Base-by-base conservation (phyloP, 2,329 filamentous ascomycete species). In the Aspergillus sp. region DNA sequence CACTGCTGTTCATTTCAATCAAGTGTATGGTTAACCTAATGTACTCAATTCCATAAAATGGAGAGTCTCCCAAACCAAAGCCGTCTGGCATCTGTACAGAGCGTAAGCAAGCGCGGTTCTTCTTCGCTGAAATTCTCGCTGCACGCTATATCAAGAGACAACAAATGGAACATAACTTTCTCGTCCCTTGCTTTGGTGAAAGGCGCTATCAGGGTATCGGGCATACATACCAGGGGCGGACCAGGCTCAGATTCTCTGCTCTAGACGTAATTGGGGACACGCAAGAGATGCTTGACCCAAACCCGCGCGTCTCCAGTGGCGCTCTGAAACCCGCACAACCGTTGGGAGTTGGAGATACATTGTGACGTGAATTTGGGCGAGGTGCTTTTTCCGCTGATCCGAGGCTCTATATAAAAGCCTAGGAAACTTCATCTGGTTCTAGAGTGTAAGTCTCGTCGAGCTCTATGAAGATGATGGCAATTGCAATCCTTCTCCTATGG, bases 61-160 rank as follows among this genome's bases (percentile, higher is more conserved):
- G 7, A n/a, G 7, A 9, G 1, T 37, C 22, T 15, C 24, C 44
- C n/a, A 46, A 46, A 27, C 15, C 19, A 50, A 20, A 17, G 17
- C 5, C 22, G 22, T 15, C 22, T 46, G 19, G 51, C 51, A 12
- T 24, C 30, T 53, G 51, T 46, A 34, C 12, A 46, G 24, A 19
- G 51, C 17, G 51, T 53, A 53, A 53, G 41, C 51, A 20, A 37
- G 13, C 6, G 13, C 33, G 51, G 17, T 45, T 46, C 30, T 15
- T 30, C n/a, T n/a, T 53, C 51, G 51, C 51, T 30, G 33, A 19
- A 53, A 53, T 37, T 53, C 51, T 53, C 51, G 51, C 41, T 33
- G 30, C 33, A n/a, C 15, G 17, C 5, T 20, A 33, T 20, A 12
- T 27, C 8, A 20, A 20, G 30, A 41, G 34, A 40, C 15, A 27